phyloP scores from a whole-genome alignment of 2,329 filamentous ascomycete genomes.

The Paracoccidioides lutzii region DNA sequence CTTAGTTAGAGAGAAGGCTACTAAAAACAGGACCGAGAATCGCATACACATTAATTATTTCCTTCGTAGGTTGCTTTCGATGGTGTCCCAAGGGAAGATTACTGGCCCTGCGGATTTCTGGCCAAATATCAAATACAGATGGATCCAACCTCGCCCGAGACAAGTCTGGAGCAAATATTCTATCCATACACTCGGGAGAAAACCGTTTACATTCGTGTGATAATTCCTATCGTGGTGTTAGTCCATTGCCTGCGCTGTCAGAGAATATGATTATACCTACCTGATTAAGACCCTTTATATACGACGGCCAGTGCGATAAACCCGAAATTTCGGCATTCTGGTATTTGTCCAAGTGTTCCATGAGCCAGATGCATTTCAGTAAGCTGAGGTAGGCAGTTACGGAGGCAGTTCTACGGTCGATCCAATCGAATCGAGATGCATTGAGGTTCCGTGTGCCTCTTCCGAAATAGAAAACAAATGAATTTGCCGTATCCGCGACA shows the following conservation, averaged over 20 bases:
- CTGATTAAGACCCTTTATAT: background rate
- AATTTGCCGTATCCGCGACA: background rate
- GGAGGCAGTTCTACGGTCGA: background rate
- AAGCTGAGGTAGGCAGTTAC: background rate
- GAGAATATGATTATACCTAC: background rate
- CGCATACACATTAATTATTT: background rate
- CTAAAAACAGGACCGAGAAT: background rate
- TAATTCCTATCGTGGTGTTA: constrained; percentile 1
- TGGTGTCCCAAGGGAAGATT: constrained; percentile 1
- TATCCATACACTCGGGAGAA: background rate
- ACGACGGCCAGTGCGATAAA: constrained; percentile 2
- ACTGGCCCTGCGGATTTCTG: background rate
- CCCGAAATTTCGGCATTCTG: background rate
- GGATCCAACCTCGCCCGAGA: background rate
- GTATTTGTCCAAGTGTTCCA: background rate
- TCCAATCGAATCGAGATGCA: background rate
- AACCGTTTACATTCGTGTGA: constrained; percentile 2
- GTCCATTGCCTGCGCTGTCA: background rate
- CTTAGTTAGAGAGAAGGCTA: background rate
- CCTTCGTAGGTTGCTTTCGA: background rate
- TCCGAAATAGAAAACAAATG: background rate
- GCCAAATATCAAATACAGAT: constrained; percentile 3
- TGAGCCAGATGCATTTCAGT: constrained; percentile 2
- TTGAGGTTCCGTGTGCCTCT: background rate
- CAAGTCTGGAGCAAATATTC: constrained; percentile 2